A percentile compares a stretch with the other conserved stretches of the same genome.
Conservation (phyloP, 305 asterid genomes). For the Fraxinus floribunda region DNA sequence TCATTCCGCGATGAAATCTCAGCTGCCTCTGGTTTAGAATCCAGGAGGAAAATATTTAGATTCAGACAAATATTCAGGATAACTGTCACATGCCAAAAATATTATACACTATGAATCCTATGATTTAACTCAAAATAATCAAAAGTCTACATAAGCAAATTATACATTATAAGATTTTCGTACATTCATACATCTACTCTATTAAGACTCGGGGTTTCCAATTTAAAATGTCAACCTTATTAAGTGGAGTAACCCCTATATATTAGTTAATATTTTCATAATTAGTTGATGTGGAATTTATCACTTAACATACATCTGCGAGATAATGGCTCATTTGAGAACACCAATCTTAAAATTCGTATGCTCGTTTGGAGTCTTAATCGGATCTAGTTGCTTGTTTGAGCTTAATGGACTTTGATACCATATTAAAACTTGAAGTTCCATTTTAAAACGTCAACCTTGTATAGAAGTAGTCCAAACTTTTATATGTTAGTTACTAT, state of each 20-base stretch:
- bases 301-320: neutral
- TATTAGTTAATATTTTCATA: neutral
- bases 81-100: neutral
- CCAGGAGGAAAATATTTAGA: neutral
- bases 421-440: neutral
- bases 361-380: neutral
- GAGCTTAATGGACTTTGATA: neutral
- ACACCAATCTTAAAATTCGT: neutral
- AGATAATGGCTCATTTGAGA: neutral
- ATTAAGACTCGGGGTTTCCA: neutral
- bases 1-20: neutral
- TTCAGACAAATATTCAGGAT: neutral
- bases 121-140: neutral
- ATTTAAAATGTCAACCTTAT: neutral
- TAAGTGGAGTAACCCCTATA: neutral
- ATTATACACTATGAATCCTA: neutral
- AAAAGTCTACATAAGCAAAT: neutral
- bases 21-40: neutral
- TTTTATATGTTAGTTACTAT: neutral
- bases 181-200: neutral
- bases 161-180: neutral
- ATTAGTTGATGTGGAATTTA: neutral
- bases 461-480: neutral
- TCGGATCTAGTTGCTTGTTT: neutral
- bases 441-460: neutral